Conservation (phyloP, 2,329 filamentous ascomycete genomes). For the Nemania sp. region DNA sequence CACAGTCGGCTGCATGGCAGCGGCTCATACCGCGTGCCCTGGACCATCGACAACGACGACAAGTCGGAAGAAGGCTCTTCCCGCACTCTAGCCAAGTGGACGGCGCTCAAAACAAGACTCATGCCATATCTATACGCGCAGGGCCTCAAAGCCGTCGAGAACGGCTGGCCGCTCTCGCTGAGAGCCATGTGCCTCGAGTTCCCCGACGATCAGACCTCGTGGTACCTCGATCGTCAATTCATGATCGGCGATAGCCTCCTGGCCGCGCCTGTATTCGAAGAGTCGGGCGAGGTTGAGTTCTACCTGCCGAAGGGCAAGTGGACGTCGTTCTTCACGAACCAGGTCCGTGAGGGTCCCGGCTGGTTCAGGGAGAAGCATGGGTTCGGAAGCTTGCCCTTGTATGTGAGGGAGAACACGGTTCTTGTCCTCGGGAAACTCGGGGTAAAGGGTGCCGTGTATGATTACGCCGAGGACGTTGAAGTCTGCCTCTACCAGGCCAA, state of each 20-base stretch:
- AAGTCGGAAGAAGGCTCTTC: slow-evolving; percentile 58
- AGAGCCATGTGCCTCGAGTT: slow-evolving; percentile 72
- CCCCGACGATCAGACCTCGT: slow-evolving; percentile 69
- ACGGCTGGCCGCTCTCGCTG: slow-evolving; percentile 65
- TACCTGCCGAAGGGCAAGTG: slow-evolving; percentile 60
- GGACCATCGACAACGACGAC: slow-evolving; percentile 71
- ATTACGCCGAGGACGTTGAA: slow-evolving; percentile 53
- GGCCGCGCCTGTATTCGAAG: slow-evolving; percentile 70
- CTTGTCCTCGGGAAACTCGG: slow-evolving; percentile 50
- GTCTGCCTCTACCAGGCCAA: slow-evolving; percentile 51
- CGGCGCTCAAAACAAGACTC: slow-evolving; percentile 54
- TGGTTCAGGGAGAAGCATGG: slow-evolving; percentile 66
- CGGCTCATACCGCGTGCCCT: slow-evolving; percentile 74
- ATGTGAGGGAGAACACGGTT: slow-evolving; percentile 59
- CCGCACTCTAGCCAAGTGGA: slow-evolving; percentile 53
- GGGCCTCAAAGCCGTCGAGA: slow-evolving; percentile 46
- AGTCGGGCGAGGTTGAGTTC: slow-evolving; percentile 67
- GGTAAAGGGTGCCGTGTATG: slow-evolving; percentile 50
- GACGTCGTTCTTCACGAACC: slow-evolving; percentile 55
- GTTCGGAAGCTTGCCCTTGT: slow-evolving; percentile 62
- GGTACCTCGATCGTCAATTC: slow-evolving; percentile 72
- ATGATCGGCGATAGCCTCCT: slow-evolving; percentile 71
- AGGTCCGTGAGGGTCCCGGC: slow-evolving; percentile 53
- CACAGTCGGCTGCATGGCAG: slow-evolving; percentile 74
- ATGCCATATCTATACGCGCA: slow-evolving; percentile 59